Conservation (phyloP, 305 asterid species). For the Petunia hybrid region DNA sequence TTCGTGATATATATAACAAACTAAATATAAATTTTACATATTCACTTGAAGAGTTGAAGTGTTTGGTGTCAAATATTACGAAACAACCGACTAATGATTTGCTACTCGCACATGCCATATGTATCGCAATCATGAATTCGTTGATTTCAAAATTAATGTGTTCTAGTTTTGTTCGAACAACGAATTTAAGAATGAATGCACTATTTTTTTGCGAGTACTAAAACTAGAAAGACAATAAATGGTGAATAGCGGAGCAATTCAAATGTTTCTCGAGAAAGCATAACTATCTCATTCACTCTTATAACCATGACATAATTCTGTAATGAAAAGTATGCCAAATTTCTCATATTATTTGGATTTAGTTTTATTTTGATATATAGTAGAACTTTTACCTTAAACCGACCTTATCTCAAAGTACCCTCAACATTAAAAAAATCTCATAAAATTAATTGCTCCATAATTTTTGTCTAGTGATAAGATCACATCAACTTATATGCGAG, state of each 20-base stretch:
- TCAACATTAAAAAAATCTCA: background rate
- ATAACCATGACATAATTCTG: background rate
- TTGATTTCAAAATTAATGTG: background rate
- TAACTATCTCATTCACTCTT: background rate
- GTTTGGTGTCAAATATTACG: background rate
- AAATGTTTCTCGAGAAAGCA: background rate
- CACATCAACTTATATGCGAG: too few relatives aligned
- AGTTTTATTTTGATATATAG: background rate
- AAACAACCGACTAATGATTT: background rate
- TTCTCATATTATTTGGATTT: background rate
- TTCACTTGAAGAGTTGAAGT: background rate
- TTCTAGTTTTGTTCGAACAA: background rate
- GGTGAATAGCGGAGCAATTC: background rate
- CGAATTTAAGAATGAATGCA: background rate
- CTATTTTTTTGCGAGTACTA: background rate
- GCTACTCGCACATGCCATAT: background rate
- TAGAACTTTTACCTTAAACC: background rate
- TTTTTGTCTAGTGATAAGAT: too few relatives aligned
- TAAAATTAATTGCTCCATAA: background rate
- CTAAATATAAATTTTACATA: too few relatives aligned
- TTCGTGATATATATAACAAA: too few relatives aligned
- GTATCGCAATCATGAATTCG: constrained; percentile 9
- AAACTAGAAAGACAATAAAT: background rate
- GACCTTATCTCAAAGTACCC: background rate
- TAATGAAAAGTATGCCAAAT: background rate